phyloP scores from a whole-genome alignment of 352 stramenopile species.

The Blastocystis hominis region DNA sequence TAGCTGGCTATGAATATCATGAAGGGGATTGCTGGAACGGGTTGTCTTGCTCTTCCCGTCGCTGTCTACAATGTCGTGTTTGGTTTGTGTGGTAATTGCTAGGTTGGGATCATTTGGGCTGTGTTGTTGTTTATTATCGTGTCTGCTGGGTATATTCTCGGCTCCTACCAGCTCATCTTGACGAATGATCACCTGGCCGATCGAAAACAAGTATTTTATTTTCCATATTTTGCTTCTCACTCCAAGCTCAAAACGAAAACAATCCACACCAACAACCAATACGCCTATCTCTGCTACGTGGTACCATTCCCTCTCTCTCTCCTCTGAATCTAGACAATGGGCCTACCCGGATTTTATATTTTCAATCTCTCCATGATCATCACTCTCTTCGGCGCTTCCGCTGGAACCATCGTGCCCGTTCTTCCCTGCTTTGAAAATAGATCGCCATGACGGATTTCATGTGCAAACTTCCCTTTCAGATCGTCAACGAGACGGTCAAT shows the following conservation, averaged over 20 bases:
- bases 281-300: not conserved
- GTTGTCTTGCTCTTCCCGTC: conserved; percentile 1
- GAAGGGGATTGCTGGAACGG: conserved; percentile 4
- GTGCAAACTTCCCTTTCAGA: conserved; percentile 3
- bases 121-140: not conserved
- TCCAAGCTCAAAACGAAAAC: not conserved
- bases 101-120: conserved; percentile 11
- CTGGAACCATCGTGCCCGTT: not conserved
- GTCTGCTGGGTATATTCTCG: not conserved
- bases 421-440: not conserved
- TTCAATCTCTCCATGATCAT: not conserved
- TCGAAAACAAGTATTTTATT: not conserved
- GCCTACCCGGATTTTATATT: not conserved
- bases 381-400: not conserved
- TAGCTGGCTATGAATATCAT: conserved; percentile 35
- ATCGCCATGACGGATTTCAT: conserved; percentile 30
- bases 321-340: not conserved
- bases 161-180: not conserved
- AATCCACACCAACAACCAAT: conserved; percentile 17
- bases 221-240: not conserved
- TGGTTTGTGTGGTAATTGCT: not conserved
- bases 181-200: not conserved
- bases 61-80: not conserved
- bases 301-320: not conserved
- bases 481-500: not conserved